Conservation (phyloP, 345 rosid genomes). For the Orychophragmus violaceus region DNA sequence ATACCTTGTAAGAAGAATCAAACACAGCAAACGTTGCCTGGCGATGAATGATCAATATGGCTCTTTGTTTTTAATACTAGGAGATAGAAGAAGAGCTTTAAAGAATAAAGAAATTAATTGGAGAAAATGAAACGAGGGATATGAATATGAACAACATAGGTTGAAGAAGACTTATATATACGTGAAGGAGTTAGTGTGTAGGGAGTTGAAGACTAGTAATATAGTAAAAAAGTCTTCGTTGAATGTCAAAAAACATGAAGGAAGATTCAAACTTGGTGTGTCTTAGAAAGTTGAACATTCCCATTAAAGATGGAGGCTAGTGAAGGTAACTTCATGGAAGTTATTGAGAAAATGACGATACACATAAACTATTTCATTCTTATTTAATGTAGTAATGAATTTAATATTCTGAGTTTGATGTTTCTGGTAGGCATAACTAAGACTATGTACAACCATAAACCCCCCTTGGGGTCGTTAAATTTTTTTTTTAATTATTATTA, state of each 20-base stretch:
- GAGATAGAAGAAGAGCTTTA: constrained; percentile 1
- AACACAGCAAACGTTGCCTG: constrained; percentile 1
- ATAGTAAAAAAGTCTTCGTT: constrained; percentile 19
- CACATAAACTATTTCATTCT: background rate
- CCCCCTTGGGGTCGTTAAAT: too few relatives aligned
- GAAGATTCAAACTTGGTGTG: constrained; percentile 35
- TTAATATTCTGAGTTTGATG: background rate
- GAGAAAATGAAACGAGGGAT: background rate
- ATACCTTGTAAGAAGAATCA: constrained; percentile 15
- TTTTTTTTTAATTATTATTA: too few relatives aligned
- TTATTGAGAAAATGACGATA: constrained; percentile 14
- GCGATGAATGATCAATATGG: background rate
- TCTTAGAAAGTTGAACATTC: background rate
- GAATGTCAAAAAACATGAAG: constrained; percentile 9
- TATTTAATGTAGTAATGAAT: background rate
- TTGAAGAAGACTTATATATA: constrained; percentile 1
- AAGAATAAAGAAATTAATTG: constrained; percentile 11
- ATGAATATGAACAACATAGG: constrained; percentile 6
- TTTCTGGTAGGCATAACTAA: too few relatives aligned
- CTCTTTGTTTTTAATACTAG: background rate
- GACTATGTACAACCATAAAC: too few relatives aligned
- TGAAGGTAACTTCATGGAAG: constrained; percentile 23
- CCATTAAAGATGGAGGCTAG: background rate
- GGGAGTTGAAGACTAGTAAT: constrained; percentile 20
- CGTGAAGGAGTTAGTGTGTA: background rate